Conservation (phyloP, 2,329 filamentous ascomycete genomes). For the Graphilbum sp. region DNA sequence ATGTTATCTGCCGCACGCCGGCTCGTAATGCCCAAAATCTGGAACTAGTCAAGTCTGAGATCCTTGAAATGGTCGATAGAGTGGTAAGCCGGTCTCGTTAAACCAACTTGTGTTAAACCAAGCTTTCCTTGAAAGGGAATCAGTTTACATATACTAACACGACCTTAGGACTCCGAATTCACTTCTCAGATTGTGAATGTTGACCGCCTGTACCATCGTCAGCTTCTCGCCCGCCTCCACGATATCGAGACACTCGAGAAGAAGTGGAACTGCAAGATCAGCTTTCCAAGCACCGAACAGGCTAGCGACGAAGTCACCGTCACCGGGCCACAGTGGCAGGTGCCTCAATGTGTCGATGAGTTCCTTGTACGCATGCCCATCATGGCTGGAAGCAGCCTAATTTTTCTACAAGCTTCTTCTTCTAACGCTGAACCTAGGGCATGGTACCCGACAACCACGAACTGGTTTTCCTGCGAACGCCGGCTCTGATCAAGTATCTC, state of each 20-base stretch:
- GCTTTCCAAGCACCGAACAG: slow-evolving; percentile 93
- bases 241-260: slow-evolving; percentile 93
- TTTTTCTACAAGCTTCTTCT: too few relatives aligned
- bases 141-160: slow-evolving; percentile 1
- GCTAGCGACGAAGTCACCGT: slow-evolving; percentile 93
- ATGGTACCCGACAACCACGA: slow-evolving; percentile 98
- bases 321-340: slow-evolving; percentile 94
- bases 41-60: slow-evolving; percentile 95
- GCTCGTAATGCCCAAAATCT: slow-evolving; percentile 93
- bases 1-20: slow-evolving; percentile 94
- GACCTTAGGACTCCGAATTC: slow-evolving; percentile 74
- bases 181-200: slow-evolving; percentile 87
- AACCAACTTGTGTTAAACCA: too few relatives aligned
- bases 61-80: slow-evolving; percentile 98
- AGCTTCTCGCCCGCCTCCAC: slow-evolving; percentile 71
- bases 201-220: slow-evolving; percentile 87
- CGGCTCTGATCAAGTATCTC: slow-evolving; percentile 65
- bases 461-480: slow-evolving; percentile 62
- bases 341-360: slow-evolving; percentile 89
- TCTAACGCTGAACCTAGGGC: slow-evolving; percentile 32
- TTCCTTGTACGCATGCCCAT: slow-evolving; percentile 48
- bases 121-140: too few relatives aligned
- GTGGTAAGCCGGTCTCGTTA: slow-evolving; percentile 48
- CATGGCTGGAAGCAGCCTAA: neutral
- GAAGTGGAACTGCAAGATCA: slow-evolving; percentile 99